phyloP scores from a whole-genome alignment of 352 stramenopile species.

The Phytophthora constricta region DNA sequence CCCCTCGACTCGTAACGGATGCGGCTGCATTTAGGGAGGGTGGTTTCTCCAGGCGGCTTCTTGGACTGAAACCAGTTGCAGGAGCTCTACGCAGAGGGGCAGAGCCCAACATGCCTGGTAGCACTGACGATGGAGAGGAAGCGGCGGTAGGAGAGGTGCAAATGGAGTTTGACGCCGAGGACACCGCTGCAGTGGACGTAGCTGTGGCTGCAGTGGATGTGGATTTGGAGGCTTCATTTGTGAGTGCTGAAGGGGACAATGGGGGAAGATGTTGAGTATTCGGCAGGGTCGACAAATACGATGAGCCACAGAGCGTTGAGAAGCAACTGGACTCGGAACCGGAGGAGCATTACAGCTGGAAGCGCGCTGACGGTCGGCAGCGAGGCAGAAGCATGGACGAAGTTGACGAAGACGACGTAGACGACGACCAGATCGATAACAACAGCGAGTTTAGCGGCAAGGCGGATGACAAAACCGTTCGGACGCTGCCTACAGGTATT shows the following conservation, averaged over 20 bases:
- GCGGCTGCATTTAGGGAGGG: slow-evolving; percentile 10
- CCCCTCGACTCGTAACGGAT: slow-evolving; percentile 15
- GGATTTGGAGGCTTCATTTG: too few relatives aligned
- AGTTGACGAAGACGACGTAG: slow-evolving; percentile 42
- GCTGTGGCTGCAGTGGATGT: too few relatives aligned
- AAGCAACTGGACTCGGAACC: slow-evolving; percentile 19
- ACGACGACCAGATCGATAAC: slow-evolving; percentile 29
- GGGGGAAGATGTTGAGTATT: slow-evolving; percentile 13
- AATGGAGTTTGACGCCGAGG: slow-evolving; percentile 16
- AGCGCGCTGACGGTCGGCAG: slow-evolving; percentile 57
- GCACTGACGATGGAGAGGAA: slow-evolving; percentile 9
- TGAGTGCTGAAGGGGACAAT: slow-evolving; percentile 35
- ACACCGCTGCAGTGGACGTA: background rate
- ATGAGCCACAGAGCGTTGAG: slow-evolving; percentile 18
- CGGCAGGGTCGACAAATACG: slow-evolving; percentile 22
- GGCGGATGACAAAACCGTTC: slow-evolving; percentile 22
- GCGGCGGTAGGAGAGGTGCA: slow-evolving; percentile 7
- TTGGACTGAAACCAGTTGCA: background rate
- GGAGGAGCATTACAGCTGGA: slow-evolving; percentile 63
- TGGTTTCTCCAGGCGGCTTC: background rate
- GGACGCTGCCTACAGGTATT: slow-evolving; percentile 74
- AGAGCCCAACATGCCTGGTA: slow-evolving; percentile 22
- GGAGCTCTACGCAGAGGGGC: background rate
- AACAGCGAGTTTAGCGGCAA: slow-evolving; percentile 35
- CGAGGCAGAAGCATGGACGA: slow-evolving; percentile 33